Conservation (phyloP, 306 rosid genomes). For the Cicer bijugum region DNA sequence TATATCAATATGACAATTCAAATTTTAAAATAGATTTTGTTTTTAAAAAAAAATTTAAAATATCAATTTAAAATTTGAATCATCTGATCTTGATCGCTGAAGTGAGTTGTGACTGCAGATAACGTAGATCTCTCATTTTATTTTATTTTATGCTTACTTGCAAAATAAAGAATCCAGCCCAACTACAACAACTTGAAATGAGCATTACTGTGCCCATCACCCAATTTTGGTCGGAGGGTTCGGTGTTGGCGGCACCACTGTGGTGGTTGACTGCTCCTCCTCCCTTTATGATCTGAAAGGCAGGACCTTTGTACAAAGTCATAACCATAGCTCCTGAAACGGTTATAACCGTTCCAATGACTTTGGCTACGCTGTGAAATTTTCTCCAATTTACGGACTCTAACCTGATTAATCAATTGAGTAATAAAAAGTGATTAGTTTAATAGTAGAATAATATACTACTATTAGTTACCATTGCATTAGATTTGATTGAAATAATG, state of each 20-base stretch:
- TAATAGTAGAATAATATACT: background rate
- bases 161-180: conserved; percentile 93
- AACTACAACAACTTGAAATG: conserved; percentile 69
- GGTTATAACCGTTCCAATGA: conserved; percentile 75
- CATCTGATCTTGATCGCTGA: too few species aligned
- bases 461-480: background rate
- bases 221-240: conserved; percentile 69
- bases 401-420: conserved; percentile 53
- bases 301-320: conserved; percentile 96
- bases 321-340: conserved; percentile 94
- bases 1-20: too few species aligned
- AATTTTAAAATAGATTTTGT: too few species aligned
- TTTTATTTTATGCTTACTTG: conserved; percentile 58
- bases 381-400: conserved; percentile 75
- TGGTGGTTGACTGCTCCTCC: conserved; percentile 46
- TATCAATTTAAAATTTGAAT: too few species aligned
- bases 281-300: conserved; percentile 59
- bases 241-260: conserved; percentile 15
- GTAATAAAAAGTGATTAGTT: too few species aligned
- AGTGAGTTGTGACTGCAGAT: too few species aligned
- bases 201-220: conserved; percentile 69
- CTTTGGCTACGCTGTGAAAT: conserved; percentile 78
- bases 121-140: too few species aligned
- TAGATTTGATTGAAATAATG: conserved; percentile 5
- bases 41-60: too few species aligned